Evolutionary conservation across 2,329 filamentous ascomycete species (phyloP).

Genomic region (Alternaria triticina): DNA sequence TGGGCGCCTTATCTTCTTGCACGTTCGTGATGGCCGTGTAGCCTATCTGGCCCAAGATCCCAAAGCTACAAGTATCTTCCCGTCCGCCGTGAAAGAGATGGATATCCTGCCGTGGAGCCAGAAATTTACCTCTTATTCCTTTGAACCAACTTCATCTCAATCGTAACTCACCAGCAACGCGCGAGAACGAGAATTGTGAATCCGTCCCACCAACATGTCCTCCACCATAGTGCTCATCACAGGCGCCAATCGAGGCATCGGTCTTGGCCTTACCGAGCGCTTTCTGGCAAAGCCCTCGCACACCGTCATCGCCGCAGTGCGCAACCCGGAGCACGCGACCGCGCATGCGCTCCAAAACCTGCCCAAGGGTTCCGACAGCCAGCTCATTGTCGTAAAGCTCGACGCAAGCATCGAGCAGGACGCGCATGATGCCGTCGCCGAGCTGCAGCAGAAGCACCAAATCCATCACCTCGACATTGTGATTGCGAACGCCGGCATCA

Average conservation of each 20-base stretch:
- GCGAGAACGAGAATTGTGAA: not conserved
- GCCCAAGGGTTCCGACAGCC: constrained; percentile 12
- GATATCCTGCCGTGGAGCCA: not conserved
- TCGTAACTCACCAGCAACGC: not conserved
- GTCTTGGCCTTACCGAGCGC: not conserved
- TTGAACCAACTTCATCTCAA: not conserved
- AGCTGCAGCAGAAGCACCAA: constrained; percentile 7
- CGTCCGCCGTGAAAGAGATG: not conserved
- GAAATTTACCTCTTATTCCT: not conserved
- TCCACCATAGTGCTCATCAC: constrained; percentile 1
- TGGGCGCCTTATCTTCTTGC: not conserved
- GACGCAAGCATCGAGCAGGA: constrained; percentile 14
- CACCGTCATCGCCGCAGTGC: constrained; percentile 51
- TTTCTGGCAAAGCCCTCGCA: constrained; percentile 18
- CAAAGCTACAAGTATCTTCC: not conserved
- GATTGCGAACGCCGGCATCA: constrained; percentile 9
- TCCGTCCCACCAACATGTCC: not conserved
- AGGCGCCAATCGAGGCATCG: not conserved
- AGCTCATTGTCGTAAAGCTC: constrained; percentile 15
- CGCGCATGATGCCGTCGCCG: not conserved
- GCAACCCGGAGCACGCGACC: constrained; percentile 34
- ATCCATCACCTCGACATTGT: constrained; percentile 20
- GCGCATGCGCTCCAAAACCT: constrained; percentile 32
- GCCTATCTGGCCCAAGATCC: not conserved
- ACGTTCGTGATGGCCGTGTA: not conserved